A percentile compares a stretch with the other conserved stretches of the same genome.
Evolutionary conservation across 2,329 filamentous ascomycete species (phyloP).

Genomic region (Pseudogymnoascus sp.): DNA sequence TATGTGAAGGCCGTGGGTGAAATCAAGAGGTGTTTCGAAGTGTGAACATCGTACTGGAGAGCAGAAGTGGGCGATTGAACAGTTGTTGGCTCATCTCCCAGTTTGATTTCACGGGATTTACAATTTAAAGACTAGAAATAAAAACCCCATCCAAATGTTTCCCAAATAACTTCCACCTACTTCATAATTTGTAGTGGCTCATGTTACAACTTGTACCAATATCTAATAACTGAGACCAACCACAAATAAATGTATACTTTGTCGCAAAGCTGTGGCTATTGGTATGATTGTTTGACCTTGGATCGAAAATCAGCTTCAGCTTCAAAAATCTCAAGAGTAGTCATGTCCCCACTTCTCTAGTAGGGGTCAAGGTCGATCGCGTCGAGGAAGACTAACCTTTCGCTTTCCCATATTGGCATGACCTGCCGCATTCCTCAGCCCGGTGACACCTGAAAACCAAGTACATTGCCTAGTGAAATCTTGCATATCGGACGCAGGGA

Average conservation of each 20-base stretch:
- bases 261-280: not conserved
- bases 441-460: not conserved
- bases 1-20: constrained; percentile 12
- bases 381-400: not conserved
- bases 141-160: not conserved
- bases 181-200: not conserved
- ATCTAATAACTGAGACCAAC: not conserved
- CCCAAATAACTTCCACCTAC: not conserved
- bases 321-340: not conserved
- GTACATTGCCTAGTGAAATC: not conserved
- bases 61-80: not conserved
- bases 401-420: not conserved
- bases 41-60: constrained; percentile 1
- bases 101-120: not conserved
- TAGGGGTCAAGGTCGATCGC: not conserved
- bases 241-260: not conserved
- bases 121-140: not conserved
- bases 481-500: not conserved
- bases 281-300: not conserved
- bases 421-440: not conserved
- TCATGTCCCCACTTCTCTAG: not conserved
- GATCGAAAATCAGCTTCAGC: not conserved
- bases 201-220: not conserved
- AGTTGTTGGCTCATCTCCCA: not conserved
- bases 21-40: constrained; percentile 14